phyloP scores from a whole-genome alignment of 1,139 yeast genomes.

The Yamadazyma blattariae region DNA sequence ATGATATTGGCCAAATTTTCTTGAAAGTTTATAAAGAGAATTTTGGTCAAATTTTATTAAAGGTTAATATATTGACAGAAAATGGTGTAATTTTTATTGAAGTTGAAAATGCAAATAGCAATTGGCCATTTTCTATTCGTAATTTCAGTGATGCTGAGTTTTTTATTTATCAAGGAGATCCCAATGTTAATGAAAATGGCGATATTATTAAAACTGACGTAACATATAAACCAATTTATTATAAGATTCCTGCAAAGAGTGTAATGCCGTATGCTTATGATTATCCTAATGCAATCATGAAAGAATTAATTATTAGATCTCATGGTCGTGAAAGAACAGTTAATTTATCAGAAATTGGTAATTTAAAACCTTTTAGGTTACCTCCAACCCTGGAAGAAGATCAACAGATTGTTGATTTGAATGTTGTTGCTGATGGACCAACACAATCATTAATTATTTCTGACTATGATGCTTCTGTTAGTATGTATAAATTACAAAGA shows the following conservation, averaged over 20 bases:
- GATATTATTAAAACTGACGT: constrained; percentile 48
- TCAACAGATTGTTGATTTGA: constrained; percentile 68
- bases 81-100: constrained; percentile 79
- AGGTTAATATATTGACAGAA: constrained; percentile 73
- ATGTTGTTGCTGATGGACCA: constrained; percentile 96
- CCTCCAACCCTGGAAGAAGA: constrained; percentile 47
- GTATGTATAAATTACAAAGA: constrained; percentile 63
- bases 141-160: constrained; percentile 87
- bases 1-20: constrained; percentile 79
- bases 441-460: constrained; percentile 84
- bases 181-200: constrained; percentile 72
- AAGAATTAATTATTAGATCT: constrained; percentile 71
- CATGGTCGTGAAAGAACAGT: constrained; percentile 76
- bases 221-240: constrained; percentile 70
- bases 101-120: constrained; percentile 65
- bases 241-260: constrained; percentile 81
- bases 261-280: constrained; percentile 99
- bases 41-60: constrained; percentile 65
- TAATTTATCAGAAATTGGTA: constrained; percentile 91
- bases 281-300: constrained; percentile 84
- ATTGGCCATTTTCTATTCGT: constrained; percentile 92
- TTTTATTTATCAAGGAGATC: constrained; percentile 81
- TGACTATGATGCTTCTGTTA: constrained; percentile 73
- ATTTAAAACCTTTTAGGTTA: constrained; percentile 78
- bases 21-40: constrained; percentile 65